phyloP scores from a whole-genome alignment of 169 alveolate genomes.

The Plasmodium sp. region DNA sequence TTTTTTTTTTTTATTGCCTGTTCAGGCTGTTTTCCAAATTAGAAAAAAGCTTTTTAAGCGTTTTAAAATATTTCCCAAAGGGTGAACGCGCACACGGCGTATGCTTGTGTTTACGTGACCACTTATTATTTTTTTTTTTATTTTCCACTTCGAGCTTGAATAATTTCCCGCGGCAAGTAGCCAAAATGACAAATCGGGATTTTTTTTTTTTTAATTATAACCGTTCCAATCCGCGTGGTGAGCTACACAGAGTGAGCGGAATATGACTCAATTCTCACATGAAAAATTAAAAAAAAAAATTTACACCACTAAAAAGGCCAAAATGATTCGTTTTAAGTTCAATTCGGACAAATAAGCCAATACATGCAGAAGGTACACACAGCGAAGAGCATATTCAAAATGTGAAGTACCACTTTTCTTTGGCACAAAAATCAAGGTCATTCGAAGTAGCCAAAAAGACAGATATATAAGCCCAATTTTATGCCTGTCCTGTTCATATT shows the following conservation, averaged over 20 bases:
- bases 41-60: neutral
- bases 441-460: constrained; percentile 1
- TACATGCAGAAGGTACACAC: neutral
- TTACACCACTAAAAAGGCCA: neutral
- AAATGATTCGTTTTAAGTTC: neutral
- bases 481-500: constrained; percentile 6
- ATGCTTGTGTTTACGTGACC: neutral
- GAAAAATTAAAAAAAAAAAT: neutral
- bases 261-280: neutral
- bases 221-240: neutral
- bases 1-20: neutral
- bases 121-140: neutral
- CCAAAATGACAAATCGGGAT: neutral
- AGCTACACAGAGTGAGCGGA: neutral
- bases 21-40: neutral
- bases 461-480: neutral
- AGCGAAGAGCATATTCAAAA: neutral
- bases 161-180: neutral
- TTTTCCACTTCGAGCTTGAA: neutral
- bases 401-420: neutral
- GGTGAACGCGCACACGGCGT: neutral
- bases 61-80: neutral
- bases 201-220: neutral
- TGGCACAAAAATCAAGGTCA: neutral
- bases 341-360: neutral